Percentiles rank a stretch among this genome's conserved stretches.
These are phyloP conservation scores for Plasmodium billcollinsi DNA, from an alignment of 169 alveolate genomes.

Conservation along the genomic window DNA sequence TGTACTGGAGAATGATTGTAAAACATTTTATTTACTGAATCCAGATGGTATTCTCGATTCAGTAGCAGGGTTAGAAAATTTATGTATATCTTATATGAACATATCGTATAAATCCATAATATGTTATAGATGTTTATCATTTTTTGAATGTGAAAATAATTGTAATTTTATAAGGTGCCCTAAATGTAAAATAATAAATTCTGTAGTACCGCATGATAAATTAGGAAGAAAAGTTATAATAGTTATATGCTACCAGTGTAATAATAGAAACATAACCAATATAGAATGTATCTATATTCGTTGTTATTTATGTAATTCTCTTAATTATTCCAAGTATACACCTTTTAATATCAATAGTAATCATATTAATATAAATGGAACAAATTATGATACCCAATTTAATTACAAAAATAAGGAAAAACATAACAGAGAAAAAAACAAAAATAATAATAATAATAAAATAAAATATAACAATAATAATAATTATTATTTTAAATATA, in stretches of 20 bases:
- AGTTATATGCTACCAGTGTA: slow-evolving; percentile 33
- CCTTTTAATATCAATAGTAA: neutral
- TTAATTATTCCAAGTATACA: slow-evolving; percentile 16
- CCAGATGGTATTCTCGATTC: slow-evolving; percentile 69
- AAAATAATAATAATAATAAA: neutral
- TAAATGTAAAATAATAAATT: slow-evolving; percentile 40
- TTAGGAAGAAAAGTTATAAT: slow-evolving; percentile 43
- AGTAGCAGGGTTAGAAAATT: slow-evolving; percentile 54
- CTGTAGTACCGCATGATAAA: slow-evolving; percentile 38
- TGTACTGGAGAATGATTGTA: slow-evolving; percentile 12
- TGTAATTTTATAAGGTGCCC: slow-evolving; percentile 26
- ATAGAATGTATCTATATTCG: slow-evolving; percentile 27
- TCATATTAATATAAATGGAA: neutral
- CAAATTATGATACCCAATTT: neutral
- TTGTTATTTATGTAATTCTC: slow-evolving; percentile 29
- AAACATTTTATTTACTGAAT: slow-evolving; percentile 40
- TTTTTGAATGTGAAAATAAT: slow-evolving; percentile 52
- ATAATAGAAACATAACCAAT: slow-evolving; percentile 26
- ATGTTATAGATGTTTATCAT: slow-evolving; percentile 29
- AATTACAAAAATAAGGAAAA: neutral
- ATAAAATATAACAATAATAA: too few relatives aligned
- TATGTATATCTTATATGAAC: slow-evolving; percentile 2
- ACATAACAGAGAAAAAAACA: slow-evolving; percentile 3
- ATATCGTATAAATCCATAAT: slow-evolving; percentile 4
- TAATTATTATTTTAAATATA: too few relatives aligned